Percentiles rank a stretch among this genome's conserved stretches.
phyloP scores from a whole-genome alignment of 345 rosid species.

The Hevea brasiliensis region DNA sequence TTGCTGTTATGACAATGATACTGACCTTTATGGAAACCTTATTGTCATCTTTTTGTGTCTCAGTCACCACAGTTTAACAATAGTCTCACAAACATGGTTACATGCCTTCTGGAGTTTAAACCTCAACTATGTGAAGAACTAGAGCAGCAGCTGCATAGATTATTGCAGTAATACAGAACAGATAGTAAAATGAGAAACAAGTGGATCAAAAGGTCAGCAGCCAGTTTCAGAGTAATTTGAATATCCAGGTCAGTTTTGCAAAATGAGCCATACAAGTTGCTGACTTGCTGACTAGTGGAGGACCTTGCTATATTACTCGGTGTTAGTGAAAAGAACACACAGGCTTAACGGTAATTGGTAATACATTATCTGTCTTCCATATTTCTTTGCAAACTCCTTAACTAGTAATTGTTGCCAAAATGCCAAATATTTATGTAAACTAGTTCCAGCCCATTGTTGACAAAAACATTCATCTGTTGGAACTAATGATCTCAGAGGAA shows the following conservation, averaged over 20 bases:
- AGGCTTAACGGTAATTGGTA: slow-evolving; percentile 7
- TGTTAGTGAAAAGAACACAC: not conserved
- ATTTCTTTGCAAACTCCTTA: slow-evolving; percentile 70
- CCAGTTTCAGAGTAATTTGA: too few species aligned
- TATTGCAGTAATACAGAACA: not conserved
- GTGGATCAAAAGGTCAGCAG: too few species aligned
- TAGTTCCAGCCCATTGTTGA: slow-evolving; percentile 88
- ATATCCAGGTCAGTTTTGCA: not conserved
- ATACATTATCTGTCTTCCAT: slow-evolving; percentile 44
- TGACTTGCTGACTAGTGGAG: slow-evolving; percentile 9
- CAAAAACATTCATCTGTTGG: slow-evolving; percentile 85
- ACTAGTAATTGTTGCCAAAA: slow-evolving; percentile 75
- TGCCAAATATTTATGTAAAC: slow-evolving; percentile 71
- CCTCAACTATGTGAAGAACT: not conserved
- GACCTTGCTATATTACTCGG: slow-evolving; percentile 3
- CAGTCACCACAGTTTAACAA: too few species aligned
- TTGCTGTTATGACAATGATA: too few species aligned
- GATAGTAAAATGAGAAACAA: too few species aligned
- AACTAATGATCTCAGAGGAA: slow-evolving; percentile 82
- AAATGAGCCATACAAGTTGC: slow-evolving; percentile 7
- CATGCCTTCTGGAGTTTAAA: not conserved
- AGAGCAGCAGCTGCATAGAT: slow-evolving; percentile 20
- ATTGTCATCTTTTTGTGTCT: too few species aligned
- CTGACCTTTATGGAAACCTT: too few species aligned
- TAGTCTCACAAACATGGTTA: slow-evolving; percentile 5